Evolutionary conservation across 2,329 filamentous ascomycete genomes (phyloP), one percentile per base, ranked within the genome.

Genomic region (Tolypocladium sp.): DNA sequence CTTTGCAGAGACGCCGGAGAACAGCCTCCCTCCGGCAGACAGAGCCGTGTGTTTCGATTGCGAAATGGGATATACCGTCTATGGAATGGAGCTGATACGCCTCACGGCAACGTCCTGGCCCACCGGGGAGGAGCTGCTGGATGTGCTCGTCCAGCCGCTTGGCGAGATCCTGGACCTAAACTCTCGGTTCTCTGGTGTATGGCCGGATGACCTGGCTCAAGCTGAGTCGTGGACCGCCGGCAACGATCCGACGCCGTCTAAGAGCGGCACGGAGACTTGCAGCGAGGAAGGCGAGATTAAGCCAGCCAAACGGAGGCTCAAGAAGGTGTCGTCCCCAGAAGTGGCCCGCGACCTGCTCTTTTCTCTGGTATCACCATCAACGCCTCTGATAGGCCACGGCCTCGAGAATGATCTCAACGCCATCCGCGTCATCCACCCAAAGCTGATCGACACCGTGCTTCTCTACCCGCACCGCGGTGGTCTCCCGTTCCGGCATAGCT

Each of bases 331-430:
- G 1, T 92, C 89, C 0, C 92, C 92, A 0, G 77, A 84, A 27
- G 82, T 77, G 35, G 94, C 94, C 1, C 87, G 94, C 10, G 78
- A 85, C 1, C 79, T 97, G 0, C 82, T 99, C 10, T 91, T 96
- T 72, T 81, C 82, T 0, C 80, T 90, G 57, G 81, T 99, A 56
- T 82, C 86, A 1, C 89, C 91, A 0, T 76, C 81, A 0, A 99
- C 92, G 0, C 90, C 92, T 0, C 75, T 99, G 1, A 90, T 99
- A 54, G 94, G 94, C 0, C 94, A 99, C 71, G 92, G 91, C 0
- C 84, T 97, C 10, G 94, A 99, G 68, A 99, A 99, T 69, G 94
- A 99, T 68, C 82, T 99, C 58, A 97, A 96, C 70, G 84, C 88
- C 2, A 80, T 88, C 46, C 88, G 93, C 41, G 82, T 97, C 56